A percentile compares a stretch with the other conserved stretches of the same genome.
These are phyloP conservation scores for Aureobasidium pullulans DNA, from an alignment of 2,329 filamentous ascomycete species.

Conservation along the genomic window DNA sequence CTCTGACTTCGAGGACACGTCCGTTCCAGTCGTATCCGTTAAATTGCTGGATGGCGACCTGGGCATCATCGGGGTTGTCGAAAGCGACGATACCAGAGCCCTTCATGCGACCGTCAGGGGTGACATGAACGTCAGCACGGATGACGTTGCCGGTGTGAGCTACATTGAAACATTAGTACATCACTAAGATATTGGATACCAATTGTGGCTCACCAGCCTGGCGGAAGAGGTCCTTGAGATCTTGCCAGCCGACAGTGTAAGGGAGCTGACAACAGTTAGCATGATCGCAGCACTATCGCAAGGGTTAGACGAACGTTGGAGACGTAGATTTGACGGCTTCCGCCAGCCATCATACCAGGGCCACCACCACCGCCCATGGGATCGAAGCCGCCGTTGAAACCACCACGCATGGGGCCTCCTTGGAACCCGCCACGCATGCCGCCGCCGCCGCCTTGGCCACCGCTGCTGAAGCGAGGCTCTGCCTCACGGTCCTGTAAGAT, in stretches of 20 bases:
- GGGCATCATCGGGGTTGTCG: conserved; percentile 87
- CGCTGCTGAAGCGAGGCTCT: conserved; percentile 86
- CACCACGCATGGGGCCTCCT: conserved; percentile 36
- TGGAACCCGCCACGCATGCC: conserved; percentile 44
- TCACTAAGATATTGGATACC: neutral
- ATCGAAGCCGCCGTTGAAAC: conserved; percentile 46
- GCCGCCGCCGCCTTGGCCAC: conserved; percentile 39
- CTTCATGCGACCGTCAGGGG: conserved; percentile 87
- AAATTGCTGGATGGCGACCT: conserved; percentile 93
- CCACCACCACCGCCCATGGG: conserved; percentile 41
- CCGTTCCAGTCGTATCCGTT: conserved; percentile 99
- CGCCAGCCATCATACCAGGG: conserved; percentile 47
- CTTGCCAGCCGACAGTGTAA: conserved; percentile 97
- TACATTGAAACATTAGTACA: conserved; percentile 20
- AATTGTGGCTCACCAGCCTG: conserved; percentile 74
- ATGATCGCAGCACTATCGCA: conserved; percentile 16
- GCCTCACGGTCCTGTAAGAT: conserved; percentile 78
- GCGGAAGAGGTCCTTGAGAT: conserved; percentile 96
- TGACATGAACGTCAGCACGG: conserved; percentile 89
- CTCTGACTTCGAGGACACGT: conserved; percentile 83
- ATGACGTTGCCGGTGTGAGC: conserved; percentile 66
- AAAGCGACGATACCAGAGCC: conserved; percentile 96
- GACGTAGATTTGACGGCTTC: conserved; percentile 88
- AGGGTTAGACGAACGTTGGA: conserved; percentile 74
- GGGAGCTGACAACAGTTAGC: conserved; percentile 61